Conservation (phyloP, 2,329 filamentous ascomycete genomes). For the Dothistroma pini region DNA sequence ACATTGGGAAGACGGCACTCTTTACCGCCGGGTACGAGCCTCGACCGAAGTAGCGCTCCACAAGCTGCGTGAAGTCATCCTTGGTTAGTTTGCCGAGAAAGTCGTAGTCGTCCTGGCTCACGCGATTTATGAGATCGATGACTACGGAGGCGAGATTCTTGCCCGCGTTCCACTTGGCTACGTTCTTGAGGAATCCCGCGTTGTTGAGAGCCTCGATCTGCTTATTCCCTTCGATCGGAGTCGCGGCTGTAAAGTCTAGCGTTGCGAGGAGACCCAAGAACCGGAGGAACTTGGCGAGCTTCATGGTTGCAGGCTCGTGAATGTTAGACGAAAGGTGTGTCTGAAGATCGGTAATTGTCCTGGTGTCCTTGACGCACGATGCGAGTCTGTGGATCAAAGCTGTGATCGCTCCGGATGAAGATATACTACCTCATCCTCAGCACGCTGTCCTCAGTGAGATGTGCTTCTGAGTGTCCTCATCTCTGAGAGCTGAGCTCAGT, state of each 20-base stretch:
- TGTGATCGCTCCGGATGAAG: no score
- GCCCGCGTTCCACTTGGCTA: background rate
- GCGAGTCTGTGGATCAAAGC: no score
- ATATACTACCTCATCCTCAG: no score
- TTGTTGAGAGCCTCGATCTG: background rate
- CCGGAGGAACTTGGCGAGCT: background rate
- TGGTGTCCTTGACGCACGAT: no score
- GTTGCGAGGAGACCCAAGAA: background rate
- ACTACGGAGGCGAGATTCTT: background rate
- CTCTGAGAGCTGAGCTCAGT: no score
- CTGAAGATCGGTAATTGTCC: no score
- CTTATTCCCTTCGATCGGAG: background rate
- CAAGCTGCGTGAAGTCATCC: background rate
- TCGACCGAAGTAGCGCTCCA: background rate
- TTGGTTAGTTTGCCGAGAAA: background rate
- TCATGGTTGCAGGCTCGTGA: background rate
- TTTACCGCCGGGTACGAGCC: background rate
- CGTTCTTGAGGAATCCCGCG: background rate
- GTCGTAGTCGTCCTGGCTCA: background rate
- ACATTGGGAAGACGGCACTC: background rate
- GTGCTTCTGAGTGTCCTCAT: no score
- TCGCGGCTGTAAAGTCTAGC: background rate
- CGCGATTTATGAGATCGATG: background rate
- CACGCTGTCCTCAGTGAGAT: no score
- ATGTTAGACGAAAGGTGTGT: background rate